Percentiles rank a stretch among this genome's conserved stretches.
phyloP scores from a whole-genome alignment of 345 rosid species.

The Salix brachista region DNA sequence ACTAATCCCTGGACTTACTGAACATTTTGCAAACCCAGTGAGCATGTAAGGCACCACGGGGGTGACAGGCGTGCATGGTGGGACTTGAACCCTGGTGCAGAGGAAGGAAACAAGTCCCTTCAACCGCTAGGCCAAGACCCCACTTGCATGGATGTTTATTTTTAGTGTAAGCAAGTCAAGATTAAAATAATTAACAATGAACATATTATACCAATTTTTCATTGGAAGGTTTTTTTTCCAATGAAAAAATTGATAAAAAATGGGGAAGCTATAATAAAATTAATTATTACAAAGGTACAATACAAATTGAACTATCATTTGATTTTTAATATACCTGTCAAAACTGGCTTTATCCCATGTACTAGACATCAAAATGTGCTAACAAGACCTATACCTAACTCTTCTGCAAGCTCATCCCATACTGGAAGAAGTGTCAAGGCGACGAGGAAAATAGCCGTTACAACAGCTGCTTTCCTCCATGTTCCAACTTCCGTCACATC shows the following conservation, averaged over 20 bases:
- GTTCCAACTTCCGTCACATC: constrained; percentile 91
- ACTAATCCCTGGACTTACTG: too few relatives aligned
- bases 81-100: too few relatives aligned
- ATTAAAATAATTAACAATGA: too few relatives aligned
- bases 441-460: constrained; percentile 49
- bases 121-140: too few relatives aligned
- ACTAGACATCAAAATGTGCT: constrained; percentile 48
- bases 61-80: too few relatives aligned
- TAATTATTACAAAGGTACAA: background rate
- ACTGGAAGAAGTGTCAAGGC: constrained; percentile 76
- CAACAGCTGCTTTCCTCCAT: constrained; percentile 75
- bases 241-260: background rate
- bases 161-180: too few relatives aligned
- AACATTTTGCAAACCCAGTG: too few relatives aligned
- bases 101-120: too few relatives aligned
- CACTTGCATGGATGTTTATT: too few relatives aligned
- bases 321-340: constrained; percentile 6
- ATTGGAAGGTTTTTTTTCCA: too few relatives aligned
- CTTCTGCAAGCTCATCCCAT: constrained; percentile 94
- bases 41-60: too few relatives aligned
- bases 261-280: background rate
- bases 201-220: too few relatives aligned
- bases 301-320: constrained; percentile 2
- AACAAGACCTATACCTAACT: constrained; percentile 87
- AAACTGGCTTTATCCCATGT: constrained; percentile 13